Percentiles rank a stretch among this genome's conserved stretches.
Conservation (phyloP, 2,329 filamentous ascomycete species). For the Calonectria hongkongensis region DNA sequence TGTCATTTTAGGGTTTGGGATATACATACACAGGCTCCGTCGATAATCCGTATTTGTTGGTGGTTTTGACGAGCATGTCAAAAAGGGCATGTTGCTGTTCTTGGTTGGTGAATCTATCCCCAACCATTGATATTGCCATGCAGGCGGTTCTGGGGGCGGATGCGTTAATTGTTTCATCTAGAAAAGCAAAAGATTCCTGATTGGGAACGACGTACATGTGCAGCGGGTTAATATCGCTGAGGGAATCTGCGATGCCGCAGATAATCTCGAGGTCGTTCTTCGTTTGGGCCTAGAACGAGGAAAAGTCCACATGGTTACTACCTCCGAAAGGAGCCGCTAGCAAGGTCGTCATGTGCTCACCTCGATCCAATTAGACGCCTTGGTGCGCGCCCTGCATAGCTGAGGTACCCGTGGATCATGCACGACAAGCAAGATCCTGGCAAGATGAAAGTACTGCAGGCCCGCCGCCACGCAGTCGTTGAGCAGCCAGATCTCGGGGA, state of each 20-base stretch:
- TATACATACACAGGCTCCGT: slow-evolving; percentile 38
- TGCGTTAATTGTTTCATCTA: background rate
- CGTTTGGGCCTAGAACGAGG: slow-evolving; percentile 43
- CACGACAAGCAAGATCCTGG: slow-evolving; percentile 52
- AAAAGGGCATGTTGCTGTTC: slow-evolving; percentile 40
- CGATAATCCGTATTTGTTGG: slow-evolving; percentile 37
- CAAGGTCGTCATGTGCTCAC: slow-evolving; percentile 17
- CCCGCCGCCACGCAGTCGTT: slow-evolving; percentile 51
- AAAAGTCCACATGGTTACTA: background rate
- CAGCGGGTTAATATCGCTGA: slow-evolving; percentile 47
- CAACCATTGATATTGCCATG: slow-evolving; percentile 55
- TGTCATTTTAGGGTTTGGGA: too few species aligned
- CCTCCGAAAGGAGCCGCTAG: background rate
- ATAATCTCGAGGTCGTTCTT: slow-evolving; percentile 52
- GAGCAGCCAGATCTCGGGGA: slow-evolving; percentile 53
- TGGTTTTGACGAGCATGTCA: slow-evolving; percentile 39
- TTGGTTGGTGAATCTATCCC: slow-evolving; percentile 56
- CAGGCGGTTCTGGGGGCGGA: slow-evolving; percentile 43
- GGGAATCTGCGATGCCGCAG: slow-evolving; percentile 52
- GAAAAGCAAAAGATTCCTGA: background rate
- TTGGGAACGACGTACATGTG: slow-evolving; percentile 45
- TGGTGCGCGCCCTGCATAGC: slow-evolving; percentile 46
- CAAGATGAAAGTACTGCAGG: slow-evolving; percentile 55
- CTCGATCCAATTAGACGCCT: slow-evolving; percentile 41
- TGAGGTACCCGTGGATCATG: slow-evolving; percentile 53